These are phyloP conservation scores for Apocynum venetum DNA, from an alignment of 257 asterid species.

Conservation along the genomic window DNA sequence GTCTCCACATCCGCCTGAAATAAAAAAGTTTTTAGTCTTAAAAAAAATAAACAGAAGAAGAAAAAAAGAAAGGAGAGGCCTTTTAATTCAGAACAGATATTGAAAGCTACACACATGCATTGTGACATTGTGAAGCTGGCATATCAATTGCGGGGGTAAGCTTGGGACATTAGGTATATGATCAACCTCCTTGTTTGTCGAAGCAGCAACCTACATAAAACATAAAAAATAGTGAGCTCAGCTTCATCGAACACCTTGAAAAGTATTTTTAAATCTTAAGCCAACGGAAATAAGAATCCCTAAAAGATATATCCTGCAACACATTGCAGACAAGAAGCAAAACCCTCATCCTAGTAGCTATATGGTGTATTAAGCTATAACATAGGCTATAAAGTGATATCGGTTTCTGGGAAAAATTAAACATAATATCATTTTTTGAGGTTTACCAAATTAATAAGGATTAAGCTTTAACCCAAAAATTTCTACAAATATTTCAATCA, in stretches of 20 bases:
- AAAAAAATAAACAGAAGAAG: background rate
- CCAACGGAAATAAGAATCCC: background rate
- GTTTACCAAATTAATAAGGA: background rate
- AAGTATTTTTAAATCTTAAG: background rate
- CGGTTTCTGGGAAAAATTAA: background rate
- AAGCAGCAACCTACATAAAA: conserved; percentile 52
- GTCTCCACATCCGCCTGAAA: conserved; percentile 73
- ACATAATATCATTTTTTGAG: background rate
- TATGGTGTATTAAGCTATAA: background rate
- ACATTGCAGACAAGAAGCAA: background rate
- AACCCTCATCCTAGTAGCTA: background rate
- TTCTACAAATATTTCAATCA: background rate
- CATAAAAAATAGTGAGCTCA: background rate
- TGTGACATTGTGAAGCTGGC: conserved; percentile 72
- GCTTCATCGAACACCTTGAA: background rate
- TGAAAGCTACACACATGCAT: conserved; percentile 49
- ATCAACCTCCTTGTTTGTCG: conserved; percentile 70
- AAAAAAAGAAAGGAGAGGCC: too few relatives aligned
- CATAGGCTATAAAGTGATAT: background rate
- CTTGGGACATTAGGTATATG: conserved; percentile 65
- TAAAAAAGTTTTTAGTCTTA: conserved; percentile 21
- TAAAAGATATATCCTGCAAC: background rate
- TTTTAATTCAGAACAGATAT: background rate
- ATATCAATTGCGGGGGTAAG: conserved; percentile 64
- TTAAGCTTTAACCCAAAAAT: background rate